Percentiles rank a stretch among this genome's conserved stretches.
These are phyloP conservation scores for Fusarium oligoseptatum DNA, from an alignment of 2,329 filamentous ascomycete species.

Conservation along the genomic window DNA sequence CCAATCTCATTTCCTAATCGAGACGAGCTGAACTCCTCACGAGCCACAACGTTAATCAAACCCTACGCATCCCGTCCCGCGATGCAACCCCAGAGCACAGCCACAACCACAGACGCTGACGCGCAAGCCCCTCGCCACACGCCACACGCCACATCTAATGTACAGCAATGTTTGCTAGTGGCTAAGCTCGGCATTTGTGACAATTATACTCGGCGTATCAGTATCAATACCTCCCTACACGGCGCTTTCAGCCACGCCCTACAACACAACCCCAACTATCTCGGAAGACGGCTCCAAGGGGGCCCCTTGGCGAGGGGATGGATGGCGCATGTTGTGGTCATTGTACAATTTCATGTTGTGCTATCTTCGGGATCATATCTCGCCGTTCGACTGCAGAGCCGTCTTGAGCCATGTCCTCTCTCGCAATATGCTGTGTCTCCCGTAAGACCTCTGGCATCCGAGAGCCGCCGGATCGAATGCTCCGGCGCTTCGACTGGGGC, in stretches of 20 bases:
- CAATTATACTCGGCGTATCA: background rate
- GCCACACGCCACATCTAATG: conserved; percentile 34
- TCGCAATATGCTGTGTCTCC: conserved; percentile 10
- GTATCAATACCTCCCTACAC: background rate
- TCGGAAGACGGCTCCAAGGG: conserved; percentile 36
- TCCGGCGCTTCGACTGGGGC: conserved; percentile 25
- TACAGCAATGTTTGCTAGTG: conserved; percentile 17
- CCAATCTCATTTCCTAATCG: conserved; percentile 21
- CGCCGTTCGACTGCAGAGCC: background rate
- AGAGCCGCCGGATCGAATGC: conserved; percentile 19
- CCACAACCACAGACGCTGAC: conserved; percentile 29
- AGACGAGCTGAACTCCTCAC: conserved; percentile 32
- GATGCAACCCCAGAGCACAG: conserved; percentile 18
- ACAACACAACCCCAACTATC: background rate
- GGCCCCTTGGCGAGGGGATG: conserved; percentile 26
- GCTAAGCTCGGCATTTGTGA: conserved; percentile 38
- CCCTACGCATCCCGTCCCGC: conserved; percentile 6
- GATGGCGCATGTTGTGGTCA: conserved; percentile 7
- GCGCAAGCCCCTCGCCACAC: conserved; percentile 49
- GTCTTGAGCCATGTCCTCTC: background rate
- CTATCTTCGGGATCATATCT: background rate
- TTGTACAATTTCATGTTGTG: background rate
- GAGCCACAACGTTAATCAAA: conserved; percentile 39
- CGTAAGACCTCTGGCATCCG: conserved; percentile 8
- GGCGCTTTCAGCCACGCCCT: conserved; percentile 13